Evolutionary conservation across 768 basidiomycete genomes (phyloP), one percentile per base, ranked within the genome.

Genomic region (Phlegmacium glaucopus): DNA sequence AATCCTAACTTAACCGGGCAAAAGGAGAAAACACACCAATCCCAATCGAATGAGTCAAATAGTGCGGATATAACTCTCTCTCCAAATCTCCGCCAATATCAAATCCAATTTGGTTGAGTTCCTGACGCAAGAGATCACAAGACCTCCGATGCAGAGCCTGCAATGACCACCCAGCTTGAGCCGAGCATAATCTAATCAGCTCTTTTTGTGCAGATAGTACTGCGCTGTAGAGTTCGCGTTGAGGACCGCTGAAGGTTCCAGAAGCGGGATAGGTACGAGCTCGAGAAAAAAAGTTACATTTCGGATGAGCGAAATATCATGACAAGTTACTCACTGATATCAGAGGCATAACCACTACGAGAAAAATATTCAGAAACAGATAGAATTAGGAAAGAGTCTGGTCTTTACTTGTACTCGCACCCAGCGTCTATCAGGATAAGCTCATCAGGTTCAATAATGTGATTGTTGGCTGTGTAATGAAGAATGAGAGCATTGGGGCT

Each of bases 381-480:
- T 22, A 47, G 51, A 37, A 29, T 37, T 15, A 45, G 27, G 29
- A 48, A 26, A 22, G 25, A 37, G 45, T 30, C 9, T 22, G 40
- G 25, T 17, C 34, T 52, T 50, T 36, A 91, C 90, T 91, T 87
- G 69, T 82, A 89, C 75, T 95, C 93, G 59, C 93, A 94, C 37
- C 91, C 94, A 2, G 93, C 94, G 52, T 97, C 94, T 44, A 97
- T 80, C 10, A 96, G 75, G 12, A 96, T 72, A 55, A 91, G 71
- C 56, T 98, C 94, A 15, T 74, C 80, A 1, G 80, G 67, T 34
- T 75, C 71, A 8, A 94, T 66, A 15, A 87, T 56, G 48, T 90
- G 88, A 61, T 95, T 85, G 64, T 98, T 98, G 13, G 85, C 77
- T 1, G 93, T 95, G 61, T 98, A 98, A 59, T 99, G 96, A 51